A percentile compares a stretch with the other conserved stretches of the same genome.
Evolutionary conservation across 805 yeast species (phyloP).

Genomic region (Blastobotrys peoriensis): DNA sequence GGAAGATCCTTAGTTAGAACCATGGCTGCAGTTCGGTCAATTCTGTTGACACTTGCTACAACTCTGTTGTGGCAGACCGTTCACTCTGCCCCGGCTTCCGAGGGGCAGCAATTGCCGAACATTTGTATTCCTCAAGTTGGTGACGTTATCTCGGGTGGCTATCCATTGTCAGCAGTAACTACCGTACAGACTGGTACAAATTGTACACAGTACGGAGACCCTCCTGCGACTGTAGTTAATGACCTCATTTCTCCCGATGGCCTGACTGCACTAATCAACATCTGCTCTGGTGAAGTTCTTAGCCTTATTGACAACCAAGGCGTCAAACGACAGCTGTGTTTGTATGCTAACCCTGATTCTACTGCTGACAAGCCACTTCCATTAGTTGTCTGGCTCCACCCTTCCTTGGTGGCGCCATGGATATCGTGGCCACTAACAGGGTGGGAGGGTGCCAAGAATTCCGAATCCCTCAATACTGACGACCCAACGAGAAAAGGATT

Average conservation of each 20-base stretch:
- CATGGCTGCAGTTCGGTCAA: too few species aligned
- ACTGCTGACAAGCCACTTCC: constrained; percentile 1
- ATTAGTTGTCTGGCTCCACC: constrained; percentile 4
- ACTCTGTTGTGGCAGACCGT: too few species aligned
- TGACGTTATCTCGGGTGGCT: neutral
- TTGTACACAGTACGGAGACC: constrained; percentile 5
- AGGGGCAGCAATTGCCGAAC: neutral
- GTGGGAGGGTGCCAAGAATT: neutral
- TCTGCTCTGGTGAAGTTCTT: constrained; percentile 2
- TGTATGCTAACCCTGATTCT: neutral
- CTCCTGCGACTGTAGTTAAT: constrained; percentile 1
- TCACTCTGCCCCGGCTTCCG: too few species aligned
- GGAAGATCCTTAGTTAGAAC: too few species aligned
- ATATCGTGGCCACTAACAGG: constrained; percentile 1
- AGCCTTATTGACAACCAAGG: constrained; percentile 2
- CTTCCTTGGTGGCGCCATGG: constrained; percentile 1
- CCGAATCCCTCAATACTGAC: constrained; percentile 1
- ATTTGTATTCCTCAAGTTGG: neutral
- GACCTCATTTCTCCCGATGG: constrained; percentile 6
- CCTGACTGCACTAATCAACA: neutral
- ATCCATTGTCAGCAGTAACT: constrained; percentile 4
- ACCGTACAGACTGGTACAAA: constrained; percentile 3
- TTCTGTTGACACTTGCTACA: too few species aligned
- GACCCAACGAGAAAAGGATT: constrained; percentile 1
- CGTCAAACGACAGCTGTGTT: neutral